phyloP scores from a whole-genome alignment of 2,329 filamentous ascomycete species.

The Lithohypha guttulata region DNA sequence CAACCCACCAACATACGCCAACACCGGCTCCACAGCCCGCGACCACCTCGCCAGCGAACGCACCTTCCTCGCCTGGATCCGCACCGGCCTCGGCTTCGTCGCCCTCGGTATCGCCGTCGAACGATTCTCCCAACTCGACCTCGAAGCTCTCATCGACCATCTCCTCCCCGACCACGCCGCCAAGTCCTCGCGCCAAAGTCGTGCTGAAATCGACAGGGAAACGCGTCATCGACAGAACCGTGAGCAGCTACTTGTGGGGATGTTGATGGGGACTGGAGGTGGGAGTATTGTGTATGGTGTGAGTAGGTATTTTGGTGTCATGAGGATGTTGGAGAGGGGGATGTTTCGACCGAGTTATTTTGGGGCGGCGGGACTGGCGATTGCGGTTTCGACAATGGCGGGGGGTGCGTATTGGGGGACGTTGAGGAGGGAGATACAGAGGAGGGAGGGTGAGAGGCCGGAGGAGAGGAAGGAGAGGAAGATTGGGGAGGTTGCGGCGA shows the following conservation, averaged over 20 bases:
- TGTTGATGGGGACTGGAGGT: conserved; percentile 36
- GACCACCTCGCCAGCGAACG: conserved; percentile 56
- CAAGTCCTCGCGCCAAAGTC: conserved; percentile 10
- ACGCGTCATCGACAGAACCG: conserved; percentile 7
- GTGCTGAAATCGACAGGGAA: conserved; percentile 13
- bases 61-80: conserved; percentile 59
- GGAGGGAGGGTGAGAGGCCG: not conserved
- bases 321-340: conserved; percentile 34
- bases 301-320: conserved; percentile 36
- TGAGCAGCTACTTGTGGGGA: conserved; percentile 29
- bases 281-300: conserved; percentile 40
- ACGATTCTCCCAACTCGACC: conserved; percentile 55
- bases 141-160: conserved; percentile 22
- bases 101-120: conserved; percentile 56
- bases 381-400: not conserved
- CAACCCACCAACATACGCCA: conserved; percentile 53
- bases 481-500: no score
- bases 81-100: conserved; percentile 55
- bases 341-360: conserved; percentile 26
- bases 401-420: conserved; percentile 6
- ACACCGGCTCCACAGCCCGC: conserved; percentile 55
- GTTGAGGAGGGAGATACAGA: conserved; percentile 1
- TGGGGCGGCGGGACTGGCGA: conserved; percentile 1
- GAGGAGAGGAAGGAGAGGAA: no score
- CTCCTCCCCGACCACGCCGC: conserved; percentile 14